Evolutionary conservation across 441 rosid species (phyloP), one percentile per base, ranked within the genome.

Genomic region (Sinapis alba): DNA sequence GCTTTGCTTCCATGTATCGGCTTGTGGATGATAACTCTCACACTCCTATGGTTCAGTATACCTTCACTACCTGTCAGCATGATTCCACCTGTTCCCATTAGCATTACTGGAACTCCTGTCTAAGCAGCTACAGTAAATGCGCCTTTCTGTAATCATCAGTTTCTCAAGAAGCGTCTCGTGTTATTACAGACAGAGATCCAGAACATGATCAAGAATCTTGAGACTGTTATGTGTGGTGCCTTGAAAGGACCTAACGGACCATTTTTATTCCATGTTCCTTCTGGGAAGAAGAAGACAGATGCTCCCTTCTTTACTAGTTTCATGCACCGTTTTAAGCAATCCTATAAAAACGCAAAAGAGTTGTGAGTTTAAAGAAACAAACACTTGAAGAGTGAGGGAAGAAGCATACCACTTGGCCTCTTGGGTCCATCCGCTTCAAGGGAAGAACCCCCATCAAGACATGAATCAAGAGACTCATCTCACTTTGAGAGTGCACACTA

Each of bases 211-310:
- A 67, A 61, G 7, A 32, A 65, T 45, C 26, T 30, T 51, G 36
- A 23, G 62, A 69, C 26, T 62, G 36, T 3, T 62, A n/a, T n/a
- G 50, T 16, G 23, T 41, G 74, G 26, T 84, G 92, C 99, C 99
- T 92, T 92, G 79, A 95, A 95, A 76, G 80, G 69, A 76, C 97
- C 87, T 79, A 92, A 78, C 58, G 76, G 87, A 36, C 96, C 96
- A 74, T 92, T 96, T 70, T 81, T 95, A 79, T 92, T 89, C 62
- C 96, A 88, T 41, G 99, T 92, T 73, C 97, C 99, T 84, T 90
- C 98, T 0, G 98, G 99, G 62, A 90, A 95, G 86, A 92, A 87
- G 77, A 81, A 82, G 67, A 95, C 91, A 18, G 94, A 88, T 73
- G 88, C 85, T 47, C 98, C 98, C 72, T 90, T 91, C 84, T 87